Base-by-base conservation (phyloP, 768 basidiomycete species). In the Lactarius tabidus region DNA sequence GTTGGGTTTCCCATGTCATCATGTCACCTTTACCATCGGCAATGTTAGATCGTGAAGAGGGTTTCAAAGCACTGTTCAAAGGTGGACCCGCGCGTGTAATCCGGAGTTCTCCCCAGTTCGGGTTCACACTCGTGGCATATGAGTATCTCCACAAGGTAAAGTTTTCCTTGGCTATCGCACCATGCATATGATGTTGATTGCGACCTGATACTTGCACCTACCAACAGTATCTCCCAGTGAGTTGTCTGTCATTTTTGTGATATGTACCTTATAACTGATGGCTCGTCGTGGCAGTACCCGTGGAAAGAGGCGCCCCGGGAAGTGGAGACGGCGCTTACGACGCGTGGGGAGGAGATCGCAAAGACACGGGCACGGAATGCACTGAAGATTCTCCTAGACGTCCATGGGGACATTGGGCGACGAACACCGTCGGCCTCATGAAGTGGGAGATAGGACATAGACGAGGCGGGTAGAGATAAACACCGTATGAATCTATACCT, bases 361-460 rank as follows among this genome's bases (percentile, higher is more conserved):
- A 86, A 88, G 73, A 84, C 96, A 51, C 85, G 97, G 61, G 96
- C 97, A 23, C 83, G 96, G 63, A 98, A 98, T 80, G 96, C 95
- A 17, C 84, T 99, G 72, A 94, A 95, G 76, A 93, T 94, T 65
- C 76, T 95, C 67, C 78, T 95, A 73, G 93, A 94, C 71, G 89
- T 92, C 43, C 91, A 93, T 76, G 90, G 91, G n/a, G 91, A 94
- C 74, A 90, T 93, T 60, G 69, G 69, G 33, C 55, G 69, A 53
- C 63, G 69, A 43, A 29, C 63, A 8, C 38, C 63, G 15, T 38
- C 59, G 2, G 51, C 38, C 31, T 8, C 52, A 26, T 57, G 57
- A 65, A 36, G 66, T 18, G 29, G n/a, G 23, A 23, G 59, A 38
- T 36, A 18, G 31, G 20, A 15, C 33, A 43, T 51, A 26, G 45